Evolutionary conservation across 305 asterid species (phyloP).

Genomic region (Rubia peregrina): DNA sequence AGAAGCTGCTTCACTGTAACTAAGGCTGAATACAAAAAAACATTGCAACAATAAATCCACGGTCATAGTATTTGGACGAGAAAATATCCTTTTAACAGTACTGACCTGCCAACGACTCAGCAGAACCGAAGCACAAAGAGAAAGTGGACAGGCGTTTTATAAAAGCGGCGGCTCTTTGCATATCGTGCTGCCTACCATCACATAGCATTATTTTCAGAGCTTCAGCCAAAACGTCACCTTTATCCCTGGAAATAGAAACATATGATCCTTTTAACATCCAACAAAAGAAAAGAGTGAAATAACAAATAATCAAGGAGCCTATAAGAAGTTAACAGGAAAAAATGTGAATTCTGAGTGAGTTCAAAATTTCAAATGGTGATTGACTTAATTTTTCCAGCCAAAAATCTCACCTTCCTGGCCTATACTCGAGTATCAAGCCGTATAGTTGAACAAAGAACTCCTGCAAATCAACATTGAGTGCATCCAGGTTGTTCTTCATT

Average conservation of each 20-base stretch:
- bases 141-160: slow-evolving; percentile 76
- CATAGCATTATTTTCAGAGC: slow-evolving; percentile 88
- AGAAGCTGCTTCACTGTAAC: slow-evolving; percentile 82
- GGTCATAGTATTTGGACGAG: neutral
- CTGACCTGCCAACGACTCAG: slow-evolving; percentile 93
- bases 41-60: slow-evolving; percentile 1
- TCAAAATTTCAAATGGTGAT: neutral
- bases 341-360: neutral
- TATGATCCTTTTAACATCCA: neutral
- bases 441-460: slow-evolving; percentile 79
- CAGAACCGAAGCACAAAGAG: slow-evolving; percentile 65
- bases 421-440: slow-evolving; percentile 73
- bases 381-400: neutral
- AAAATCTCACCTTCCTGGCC: slow-evolving; percentile 71
- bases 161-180: slow-evolving; percentile 97
- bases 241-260: slow-evolving; percentile 45
- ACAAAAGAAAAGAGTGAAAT: neutral
- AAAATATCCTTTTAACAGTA: neutral
- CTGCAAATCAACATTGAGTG: slow-evolving; percentile 86
- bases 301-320: neutral
- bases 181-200: slow-evolving; percentile 91
- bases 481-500: slow-evolving; percentile 87
- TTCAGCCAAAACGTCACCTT: slow-evolving; percentile 78
- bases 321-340: neutral
- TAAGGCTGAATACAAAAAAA: slow-evolving; percentile 47